These are phyloP conservation scores for Trypanosoma vivax DNA, from an alignment of 208 protist genomes.

Conservation along the genomic window DNA sequence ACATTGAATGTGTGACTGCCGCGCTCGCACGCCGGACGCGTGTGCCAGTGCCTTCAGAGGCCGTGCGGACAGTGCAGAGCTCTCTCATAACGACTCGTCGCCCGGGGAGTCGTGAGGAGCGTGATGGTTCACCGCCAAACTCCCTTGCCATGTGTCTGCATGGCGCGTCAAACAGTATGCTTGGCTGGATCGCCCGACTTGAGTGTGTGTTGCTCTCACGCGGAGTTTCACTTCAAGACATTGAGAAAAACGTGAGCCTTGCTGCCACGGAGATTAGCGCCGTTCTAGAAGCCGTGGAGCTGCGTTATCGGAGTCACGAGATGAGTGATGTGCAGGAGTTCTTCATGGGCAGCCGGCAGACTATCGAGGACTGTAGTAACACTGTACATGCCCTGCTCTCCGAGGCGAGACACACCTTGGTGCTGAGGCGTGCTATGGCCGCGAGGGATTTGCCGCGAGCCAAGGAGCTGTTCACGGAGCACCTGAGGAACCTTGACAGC, in stretches of 20 bases:
- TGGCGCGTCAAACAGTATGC: slow-evolving; percentile 28
- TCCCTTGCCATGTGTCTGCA: slow-evolving; percentile 44
- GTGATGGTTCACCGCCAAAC: slow-evolving; percentile 5
- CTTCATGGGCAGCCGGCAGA: slow-evolving; percentile 22
- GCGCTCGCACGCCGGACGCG: slow-evolving; percentile 38
- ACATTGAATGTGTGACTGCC: slow-evolving; percentile 35
- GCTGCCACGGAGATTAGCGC: slow-evolving; percentile 23
- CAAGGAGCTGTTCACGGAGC: slow-evolving; percentile 24
- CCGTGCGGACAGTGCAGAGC: slow-evolving; percentile 34
- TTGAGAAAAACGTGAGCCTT: slow-evolving; percentile 37
- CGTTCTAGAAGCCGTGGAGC: slow-evolving; percentile 45
- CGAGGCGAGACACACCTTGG: slow-evolving; percentile 34
- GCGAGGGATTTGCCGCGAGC: slow-evolving; percentile 29
- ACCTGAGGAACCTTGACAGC: not conserved
- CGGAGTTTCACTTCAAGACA: slow-evolving; percentile 23
- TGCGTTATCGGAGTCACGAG: slow-evolving; percentile 54
- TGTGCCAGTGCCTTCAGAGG: slow-evolving; percentile 41
- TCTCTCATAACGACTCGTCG: slow-evolving; percentile 33
- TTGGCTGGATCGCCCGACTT: slow-evolving; percentile 47
- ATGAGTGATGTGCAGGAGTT: slow-evolving; percentile 26
- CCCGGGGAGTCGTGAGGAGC: not conserved
- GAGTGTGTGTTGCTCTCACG: slow-evolving; percentile 50
- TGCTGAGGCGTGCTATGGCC: slow-evolving; percentile 32
- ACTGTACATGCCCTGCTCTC: slow-evolving; percentile 30
- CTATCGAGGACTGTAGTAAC: slow-evolving; percentile 29